phyloP scores from a whole-genome alignment of 177 flowering plant genomes.

The Vitis hybrid region DNA sequence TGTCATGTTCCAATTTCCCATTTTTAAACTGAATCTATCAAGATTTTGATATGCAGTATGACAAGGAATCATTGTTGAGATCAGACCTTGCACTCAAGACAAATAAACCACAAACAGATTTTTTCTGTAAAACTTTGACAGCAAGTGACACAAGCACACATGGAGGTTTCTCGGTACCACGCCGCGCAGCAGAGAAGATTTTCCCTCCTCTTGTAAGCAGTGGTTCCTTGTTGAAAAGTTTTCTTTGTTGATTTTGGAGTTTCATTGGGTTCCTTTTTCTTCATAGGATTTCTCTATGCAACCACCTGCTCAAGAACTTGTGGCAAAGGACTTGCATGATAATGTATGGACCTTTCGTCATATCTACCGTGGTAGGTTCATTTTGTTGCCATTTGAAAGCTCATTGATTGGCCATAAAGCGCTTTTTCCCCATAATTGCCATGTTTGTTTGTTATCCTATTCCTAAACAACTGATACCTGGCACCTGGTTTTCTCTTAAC shows the following conservation, averaged over 20 bases:
- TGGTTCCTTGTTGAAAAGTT: background rate
- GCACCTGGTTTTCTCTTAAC: constrained; percentile 10
- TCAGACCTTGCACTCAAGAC: constrained; percentile 83
- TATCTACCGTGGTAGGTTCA: constrained; percentile 57
- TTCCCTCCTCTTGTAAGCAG: constrained; percentile 84
- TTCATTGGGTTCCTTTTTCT: background rate
- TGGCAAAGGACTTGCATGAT: constrained; percentile 87
- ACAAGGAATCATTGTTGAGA: constrained; percentile 82
- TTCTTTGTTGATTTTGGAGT: background rate
- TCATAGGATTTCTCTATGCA: constrained; percentile 79
- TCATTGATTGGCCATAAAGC: background rate
- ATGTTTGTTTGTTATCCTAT: background rate
- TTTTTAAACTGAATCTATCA: background rate
- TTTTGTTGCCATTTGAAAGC: background rate
- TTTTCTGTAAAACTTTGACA: constrained; percentile 93
- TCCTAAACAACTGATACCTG: background rate
- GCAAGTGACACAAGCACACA: constrained; percentile 99
- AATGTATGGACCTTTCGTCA: constrained; percentile 82
- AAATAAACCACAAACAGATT: constrained; percentile 77
- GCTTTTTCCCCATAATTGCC: background rate
- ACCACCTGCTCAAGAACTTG: constrained; percentile 90
- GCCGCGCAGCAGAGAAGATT: constrained; percentile 98
- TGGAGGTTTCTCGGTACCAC: constrained; percentile 99
- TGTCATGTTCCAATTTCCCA: constrained; percentile 1
- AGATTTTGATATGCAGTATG: constrained; percentile 50